Evolutionary conservation across 495 filamentous ascomycete genomes (phyloP).

Genomic region (Xylona heveae): DNA sequence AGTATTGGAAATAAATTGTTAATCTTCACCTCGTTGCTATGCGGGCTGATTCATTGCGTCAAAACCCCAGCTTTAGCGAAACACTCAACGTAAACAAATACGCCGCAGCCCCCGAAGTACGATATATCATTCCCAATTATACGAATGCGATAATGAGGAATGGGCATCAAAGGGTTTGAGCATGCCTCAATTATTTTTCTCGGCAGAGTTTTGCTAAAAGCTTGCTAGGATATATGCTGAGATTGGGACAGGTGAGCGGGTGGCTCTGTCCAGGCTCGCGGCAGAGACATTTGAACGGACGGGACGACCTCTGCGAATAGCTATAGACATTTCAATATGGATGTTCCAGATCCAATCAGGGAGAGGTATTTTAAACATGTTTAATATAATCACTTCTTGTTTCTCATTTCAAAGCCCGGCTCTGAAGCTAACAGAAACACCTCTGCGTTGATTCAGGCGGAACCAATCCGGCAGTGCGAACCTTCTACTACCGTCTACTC

Average conservation of each 20-base stretch:
- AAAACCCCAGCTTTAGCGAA: too few relatives aligned
- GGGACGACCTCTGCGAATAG: constrained; percentile 57
- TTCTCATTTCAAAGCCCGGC: neutral
- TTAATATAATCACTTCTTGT: constrained; percentile 1
- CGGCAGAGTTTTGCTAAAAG: constrained; percentile 8
- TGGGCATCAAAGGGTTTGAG: constrained; percentile 40
- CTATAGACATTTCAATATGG: constrained; percentile 95
- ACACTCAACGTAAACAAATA: too few relatives aligned
- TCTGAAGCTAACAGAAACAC: neutral
- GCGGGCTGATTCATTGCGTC: too few relatives aligned
- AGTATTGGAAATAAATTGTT: too few relatives aligned
- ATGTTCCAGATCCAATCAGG: constrained; percentile 81
- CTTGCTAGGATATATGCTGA: constrained; percentile 59
- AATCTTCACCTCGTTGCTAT: too few relatives aligned
- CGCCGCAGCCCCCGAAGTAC: too few relatives aligned
- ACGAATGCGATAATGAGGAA: too few relatives aligned
- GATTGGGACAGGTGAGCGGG: constrained; percentile 59
- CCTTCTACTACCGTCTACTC: constrained; percentile 78
- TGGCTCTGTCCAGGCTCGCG: constrained; percentile 68
- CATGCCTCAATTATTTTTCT: neutral
- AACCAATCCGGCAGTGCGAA: constrained; percentile 74
- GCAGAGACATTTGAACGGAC: constrained; percentile 48
- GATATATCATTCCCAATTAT: too few relatives aligned
- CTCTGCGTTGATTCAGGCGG: constrained; percentile 30
- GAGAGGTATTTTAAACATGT: constrained; percentile 24